phyloP scores from a whole-genome alignment of 352 stramenopile species.

The Plasmopara muralis region DNA sequence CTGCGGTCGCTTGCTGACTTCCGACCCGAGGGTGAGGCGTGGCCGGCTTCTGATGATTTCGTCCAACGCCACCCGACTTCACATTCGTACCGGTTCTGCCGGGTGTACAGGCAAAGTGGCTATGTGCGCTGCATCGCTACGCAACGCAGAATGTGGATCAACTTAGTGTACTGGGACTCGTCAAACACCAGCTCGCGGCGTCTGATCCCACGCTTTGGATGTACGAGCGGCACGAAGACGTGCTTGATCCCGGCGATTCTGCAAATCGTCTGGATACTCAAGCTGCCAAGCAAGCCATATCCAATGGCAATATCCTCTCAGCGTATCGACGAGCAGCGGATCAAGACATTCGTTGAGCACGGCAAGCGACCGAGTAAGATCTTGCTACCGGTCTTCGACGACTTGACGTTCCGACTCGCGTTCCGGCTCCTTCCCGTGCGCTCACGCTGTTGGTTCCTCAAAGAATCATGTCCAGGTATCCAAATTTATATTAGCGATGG shows the following conservation, averaged over 20 bases:
- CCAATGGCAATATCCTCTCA: slow-evolving; percentile 6
- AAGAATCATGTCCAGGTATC: neutral
- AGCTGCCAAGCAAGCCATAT: slow-evolving; percentile 2
- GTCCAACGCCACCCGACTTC: neutral
- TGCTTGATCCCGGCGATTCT: slow-evolving; percentile 1
- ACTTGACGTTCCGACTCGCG: slow-evolving; percentile 3
- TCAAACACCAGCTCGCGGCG: neutral
- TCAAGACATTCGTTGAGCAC: slow-evolving; percentile 1
- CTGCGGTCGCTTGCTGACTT: neutral
- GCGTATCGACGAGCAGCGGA: neutral
- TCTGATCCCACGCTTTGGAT: neutral
- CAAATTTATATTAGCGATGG: neutral
- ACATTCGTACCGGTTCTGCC: neutral
- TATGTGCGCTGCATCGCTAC: neutral
- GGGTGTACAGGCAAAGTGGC: slow-evolving; percentile 1
- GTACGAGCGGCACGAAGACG: neutral
- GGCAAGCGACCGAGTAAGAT: slow-evolving; percentile 6
- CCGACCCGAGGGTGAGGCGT: neutral
- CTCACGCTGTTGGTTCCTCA: slow-evolving; percentile 5
- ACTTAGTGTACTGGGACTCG: neutral
- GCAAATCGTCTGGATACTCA: neutral
- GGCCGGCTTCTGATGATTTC: neutral
- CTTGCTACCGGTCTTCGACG: slow-evolving; percentile 6
- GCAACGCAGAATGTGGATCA: neutral
- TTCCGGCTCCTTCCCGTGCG: slow-evolving; percentile 8